A percentile compares a stretch with the other conserved stretches of the same genome.
Conservation (phyloP, 495 filamentous ascomycete genomes). For the Lineolata rhizophorae region DNA sequence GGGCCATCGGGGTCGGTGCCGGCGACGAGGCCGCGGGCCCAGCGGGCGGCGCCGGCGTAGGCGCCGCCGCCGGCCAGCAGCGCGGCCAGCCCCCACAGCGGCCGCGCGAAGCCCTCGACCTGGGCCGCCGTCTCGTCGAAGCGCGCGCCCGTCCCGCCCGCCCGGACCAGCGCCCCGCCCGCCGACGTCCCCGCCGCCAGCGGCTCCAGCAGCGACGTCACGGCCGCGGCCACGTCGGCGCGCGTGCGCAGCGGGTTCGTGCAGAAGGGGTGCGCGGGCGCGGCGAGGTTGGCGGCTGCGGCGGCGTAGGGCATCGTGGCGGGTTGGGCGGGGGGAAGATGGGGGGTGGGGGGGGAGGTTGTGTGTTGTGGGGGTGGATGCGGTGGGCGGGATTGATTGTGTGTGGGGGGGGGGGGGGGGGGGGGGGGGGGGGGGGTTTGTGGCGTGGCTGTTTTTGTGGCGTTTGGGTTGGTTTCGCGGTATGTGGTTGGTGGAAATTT, state of each 20-base stretch:
- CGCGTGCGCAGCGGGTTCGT: slow-evolving; percentile 15
- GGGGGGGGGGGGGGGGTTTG: no score
- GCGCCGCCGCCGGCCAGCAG: slow-evolving; percentile 40
- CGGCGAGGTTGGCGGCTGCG: no score
- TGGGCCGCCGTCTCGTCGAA: slow-evolving; percentile 53
- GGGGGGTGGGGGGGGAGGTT: no score
- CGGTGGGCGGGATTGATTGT: no score
- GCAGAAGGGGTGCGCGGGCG: slow-evolving; percentile 18
- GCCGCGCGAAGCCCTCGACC: slow-evolving; percentile 53
- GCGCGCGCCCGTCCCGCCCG: slow-evolving; percentile 13
- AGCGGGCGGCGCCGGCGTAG: slow-evolving; percentile 38
- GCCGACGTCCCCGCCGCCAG: slow-evolving; percentile 14
- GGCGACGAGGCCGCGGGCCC: slow-evolving; percentile 41
- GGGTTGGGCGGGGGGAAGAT: no score
- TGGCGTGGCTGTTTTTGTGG: no score
- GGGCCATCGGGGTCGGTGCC: slow-evolving; percentile 41
- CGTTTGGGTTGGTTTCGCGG: no score
- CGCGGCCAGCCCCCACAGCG: slow-evolving; percentile 51
- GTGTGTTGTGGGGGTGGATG: no score
- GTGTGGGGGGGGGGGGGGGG: no score
- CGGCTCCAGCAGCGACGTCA: slow-evolving; percentile 17
- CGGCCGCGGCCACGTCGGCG: slow-evolving; percentile 16
- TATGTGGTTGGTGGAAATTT: no score
- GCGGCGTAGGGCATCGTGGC: no score
- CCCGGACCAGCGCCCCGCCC: slow-evolving; percentile 12